phyloP scores from a whole-genome alignment of 495 filamentous ascomycete genomes.

The Aspergillus affinis region DNA sequence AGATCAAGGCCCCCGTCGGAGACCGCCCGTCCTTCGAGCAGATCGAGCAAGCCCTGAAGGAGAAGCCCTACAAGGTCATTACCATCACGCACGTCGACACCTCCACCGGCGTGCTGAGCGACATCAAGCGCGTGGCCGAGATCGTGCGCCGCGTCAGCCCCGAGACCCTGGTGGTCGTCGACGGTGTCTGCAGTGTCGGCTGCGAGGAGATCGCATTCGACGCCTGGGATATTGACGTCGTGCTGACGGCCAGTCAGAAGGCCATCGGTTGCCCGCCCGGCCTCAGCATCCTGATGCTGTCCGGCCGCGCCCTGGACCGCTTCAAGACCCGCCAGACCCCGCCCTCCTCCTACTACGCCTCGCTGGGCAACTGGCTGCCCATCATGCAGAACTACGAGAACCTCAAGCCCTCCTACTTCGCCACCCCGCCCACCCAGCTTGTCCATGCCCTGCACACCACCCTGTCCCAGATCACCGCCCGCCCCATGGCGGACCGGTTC shows the following conservation, averaged over 20 bases:
- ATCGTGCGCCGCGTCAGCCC: constrained; percentile 83
- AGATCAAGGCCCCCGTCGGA: constrained; percentile 86
- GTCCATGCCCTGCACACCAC: constrained; percentile 92
- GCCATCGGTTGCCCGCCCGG: constrained; percentile 94
- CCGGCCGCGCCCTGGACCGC: constrained; percentile 79
- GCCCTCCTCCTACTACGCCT: constrained; percentile 86
- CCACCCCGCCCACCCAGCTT: constrained; percentile 91
- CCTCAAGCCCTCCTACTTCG: constrained; percentile 95
- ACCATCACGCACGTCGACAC: constrained; percentile 98
- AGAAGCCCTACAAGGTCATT: constrained; percentile 87
- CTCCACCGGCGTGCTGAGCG: constrained; percentile 90
- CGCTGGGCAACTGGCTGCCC: constrained; percentile 94
- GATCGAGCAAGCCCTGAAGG: constrained; percentile 80
- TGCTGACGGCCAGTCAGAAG: constrained; percentile 93
- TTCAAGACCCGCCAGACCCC: constrained; percentile 78
- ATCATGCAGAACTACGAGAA: constrained; percentile 99
- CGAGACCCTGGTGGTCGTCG: constrained; percentile 85
- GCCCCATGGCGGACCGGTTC: constrained; percentile 77
- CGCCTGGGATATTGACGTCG: constrained; percentile 88
- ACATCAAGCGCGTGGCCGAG: constrained; percentile 79
- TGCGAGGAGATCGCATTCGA: constrained; percentile 96
- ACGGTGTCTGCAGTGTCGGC: constrained; percentile 95
- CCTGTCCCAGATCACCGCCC: constrained; percentile 79
- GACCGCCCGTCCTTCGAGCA: constrained; percentile 82
- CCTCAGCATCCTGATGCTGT: constrained; percentile 88